phyloP scores from a whole-genome alignment of 2,329 filamentous ascomycete genomes.

The Diatrype stigma region DNA sequence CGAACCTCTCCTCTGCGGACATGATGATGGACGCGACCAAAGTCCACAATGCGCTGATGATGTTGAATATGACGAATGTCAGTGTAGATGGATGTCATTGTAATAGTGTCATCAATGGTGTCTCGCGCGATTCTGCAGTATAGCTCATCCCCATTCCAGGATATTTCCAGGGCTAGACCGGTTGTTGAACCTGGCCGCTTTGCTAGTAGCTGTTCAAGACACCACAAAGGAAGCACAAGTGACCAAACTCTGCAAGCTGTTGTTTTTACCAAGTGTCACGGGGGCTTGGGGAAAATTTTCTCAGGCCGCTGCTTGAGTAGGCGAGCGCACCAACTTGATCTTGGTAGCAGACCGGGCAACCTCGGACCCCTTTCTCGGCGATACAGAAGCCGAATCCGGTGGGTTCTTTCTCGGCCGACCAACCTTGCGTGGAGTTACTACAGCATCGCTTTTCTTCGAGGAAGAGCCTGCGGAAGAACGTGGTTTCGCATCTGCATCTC shows the following conservation, averaged over 20 bases:
- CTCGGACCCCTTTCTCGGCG: constrained; percentile 18
- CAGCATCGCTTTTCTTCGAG: constrained; percentile 5
- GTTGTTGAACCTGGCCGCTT: no score
- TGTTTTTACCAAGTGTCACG: no score
- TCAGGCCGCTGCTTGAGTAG: constrained; percentile 25
- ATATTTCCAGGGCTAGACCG: not conserved
- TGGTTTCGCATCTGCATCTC: constrained; percentile 3
- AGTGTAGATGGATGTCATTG: not conserved
- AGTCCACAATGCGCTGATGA: not conserved
- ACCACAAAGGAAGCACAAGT: no score
- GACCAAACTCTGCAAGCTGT: no score
- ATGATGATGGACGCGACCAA: not conserved
- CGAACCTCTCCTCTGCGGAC: not conserved
- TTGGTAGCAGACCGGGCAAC: constrained; percentile 30
- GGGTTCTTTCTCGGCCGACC: constrained; percentile 10
- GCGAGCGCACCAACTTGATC: constrained; percentile 30
- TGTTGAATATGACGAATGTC: not conserved
- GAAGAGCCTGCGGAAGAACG: constrained; percentile 5
- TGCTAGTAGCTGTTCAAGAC: no score
- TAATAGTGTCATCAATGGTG: not conserved
- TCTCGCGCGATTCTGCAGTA: not conserved
- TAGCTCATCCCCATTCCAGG: not conserved
- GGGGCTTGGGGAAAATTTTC: no score
- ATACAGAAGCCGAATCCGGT: constrained; percentile 2
- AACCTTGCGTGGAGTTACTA: constrained; percentile 2